Base-by-base conservation (phyloP, 148 eudicot genomes). In the Rhododendron mucronatum region DNA sequence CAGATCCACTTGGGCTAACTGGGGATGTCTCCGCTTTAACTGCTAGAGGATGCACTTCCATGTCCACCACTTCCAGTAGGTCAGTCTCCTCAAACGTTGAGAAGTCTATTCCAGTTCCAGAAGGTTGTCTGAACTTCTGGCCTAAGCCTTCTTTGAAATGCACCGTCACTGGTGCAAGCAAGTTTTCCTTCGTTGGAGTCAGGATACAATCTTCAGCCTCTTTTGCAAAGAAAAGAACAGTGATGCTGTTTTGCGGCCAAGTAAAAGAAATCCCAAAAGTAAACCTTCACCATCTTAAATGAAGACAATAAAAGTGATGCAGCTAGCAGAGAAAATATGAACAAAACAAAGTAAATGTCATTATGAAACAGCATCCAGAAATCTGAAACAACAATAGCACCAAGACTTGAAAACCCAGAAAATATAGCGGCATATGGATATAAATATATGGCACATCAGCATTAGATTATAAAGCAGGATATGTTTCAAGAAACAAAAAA, bases 91-190 rank as follows among this genome's bases (percentile, higher is more conserved):
- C 95, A 80, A 92, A 95, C 89, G 89, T 89, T 69, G 98, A 94
- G 74, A 97, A 89, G 87, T 94, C 96, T 84, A 97, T 94, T 47
- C 99, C 99, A 20, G 99, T 94, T 86, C 98, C 99, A 63, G 95
- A 84, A 9, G 98, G 95, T 88, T 97, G 99, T 86, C 88, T 91
- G 80, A 97, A 95, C 89, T 93, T 95, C 88, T 97, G 99, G 80
- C 91, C 94, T 67, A 97, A 90, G 85, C 99, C 99, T 89, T 91
- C 90, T 86, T 91, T 89, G 82, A 97, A 97, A 48, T 93, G 88
- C 28, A 95, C 90, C 0, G 92, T 90, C 39, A 97, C 87, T 15
- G 95, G 95, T 63, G 98, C 93, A 77, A 92, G 92, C 50, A 93
- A 21, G 90, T 85, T 90, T 89, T 95, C 99, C 87, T 95, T 97